Percentiles rank a stretch among this genome's conserved stretches.
phyloP scores from a whole-genome alignment of 805 yeast genomes.

The Brettanomyces naardenensis region DNA sequence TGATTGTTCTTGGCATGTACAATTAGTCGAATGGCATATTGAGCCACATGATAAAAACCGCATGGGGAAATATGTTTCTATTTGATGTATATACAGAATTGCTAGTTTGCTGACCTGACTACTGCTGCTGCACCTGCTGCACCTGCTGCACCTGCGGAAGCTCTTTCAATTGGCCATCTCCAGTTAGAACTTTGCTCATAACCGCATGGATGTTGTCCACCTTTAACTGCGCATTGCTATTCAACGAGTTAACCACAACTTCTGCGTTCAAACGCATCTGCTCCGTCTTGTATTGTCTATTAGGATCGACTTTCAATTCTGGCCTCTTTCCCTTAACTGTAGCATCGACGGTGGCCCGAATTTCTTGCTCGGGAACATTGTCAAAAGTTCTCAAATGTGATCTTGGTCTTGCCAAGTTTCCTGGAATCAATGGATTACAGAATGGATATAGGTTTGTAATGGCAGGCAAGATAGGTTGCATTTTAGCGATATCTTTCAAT shows the following conservation, averaged over 20 bases:
- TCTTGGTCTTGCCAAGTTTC: slow-evolving; percentile 10
- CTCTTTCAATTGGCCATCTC: slow-evolving; percentile 12
- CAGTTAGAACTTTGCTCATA: slow-evolving; percentile 14
- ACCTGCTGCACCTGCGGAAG: slow-evolving; percentile 18
- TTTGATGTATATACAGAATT: no score
- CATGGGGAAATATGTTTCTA: no score
- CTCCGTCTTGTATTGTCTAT: slow-evolving; percentile 16
- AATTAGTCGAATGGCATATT: no score
- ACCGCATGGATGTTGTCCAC: slow-evolving; percentile 18
- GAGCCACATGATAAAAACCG: no score
- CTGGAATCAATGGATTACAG: slow-evolving; percentile 17
- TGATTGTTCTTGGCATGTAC: no score
- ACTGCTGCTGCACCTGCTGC: no score
- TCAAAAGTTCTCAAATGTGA: slow-evolving; percentile 10
- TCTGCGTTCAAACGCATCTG: slow-evolving; percentile 21
- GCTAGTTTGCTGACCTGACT: no score
- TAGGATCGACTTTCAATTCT: slow-evolving; percentile 16
- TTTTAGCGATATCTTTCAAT: slow-evolving; percentile 9
- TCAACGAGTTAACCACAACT: slow-evolving; percentile 23
- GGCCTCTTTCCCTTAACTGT: slow-evolving; percentile 23
- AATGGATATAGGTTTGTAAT: slow-evolving; percentile 17
- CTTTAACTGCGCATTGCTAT: slow-evolving; percentile 24
- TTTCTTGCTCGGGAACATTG: slow-evolving; percentile 13
- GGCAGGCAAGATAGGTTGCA: slow-evolving; percentile 13
- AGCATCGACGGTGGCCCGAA: slow-evolving; percentile 14